Evolutionary conservation across 1,284 basidiomycete genomes (phyloP), one percentile per base, ranked within the genome.

Genomic region (Xanthoconium separans): DNA sequence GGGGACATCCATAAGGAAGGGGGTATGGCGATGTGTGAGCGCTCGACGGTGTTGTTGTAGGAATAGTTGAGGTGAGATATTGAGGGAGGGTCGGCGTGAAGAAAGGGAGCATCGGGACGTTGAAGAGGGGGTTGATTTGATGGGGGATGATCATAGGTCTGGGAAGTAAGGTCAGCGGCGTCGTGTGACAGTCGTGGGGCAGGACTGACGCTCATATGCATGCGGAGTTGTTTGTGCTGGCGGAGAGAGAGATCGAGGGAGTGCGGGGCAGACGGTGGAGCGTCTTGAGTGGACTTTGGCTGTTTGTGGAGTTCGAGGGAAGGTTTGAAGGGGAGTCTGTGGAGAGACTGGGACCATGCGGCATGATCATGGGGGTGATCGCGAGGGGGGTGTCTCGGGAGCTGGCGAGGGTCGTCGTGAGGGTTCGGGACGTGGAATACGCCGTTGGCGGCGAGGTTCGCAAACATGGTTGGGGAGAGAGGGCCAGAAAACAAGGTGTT

Each of bases 1-100:
- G 85, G 80, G 12, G 88, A 89, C 89, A 91, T 91, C 89, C 88
- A 91, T 44, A 90, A 71, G 42, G 87, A 88, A 4, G 89, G 87
- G 47, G 85, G 85, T 42, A 91, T 73, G 53, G 79, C 77, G 47
- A 73, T 63, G 61, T 74, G 74, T 47, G 80, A 75, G 62, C 80
- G 84, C 63, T 85, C 83, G 65, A 73, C 66, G 61, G 75, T 64
- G 52, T 64, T 62, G 61, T 70, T 70, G 46, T 59, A 55, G 18
- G 71, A 61, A 53, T 70, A 73, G 62, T 68, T 62, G 20, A 64
- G 47, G 33, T 66, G 39, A 49, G 65, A 55, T 49, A 58, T 57
- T 44, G 61, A 58, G 30, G 62, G 58, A 27, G 60, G 53, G 48
- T 63, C 51, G 27, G 47, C 51, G n/a, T 57, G 69, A 6, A 58